Evolutionary conservation across 805 yeast species (phyloP).

Genomic region (Cyberlindnera nakhonratchasimensis): DNA sequence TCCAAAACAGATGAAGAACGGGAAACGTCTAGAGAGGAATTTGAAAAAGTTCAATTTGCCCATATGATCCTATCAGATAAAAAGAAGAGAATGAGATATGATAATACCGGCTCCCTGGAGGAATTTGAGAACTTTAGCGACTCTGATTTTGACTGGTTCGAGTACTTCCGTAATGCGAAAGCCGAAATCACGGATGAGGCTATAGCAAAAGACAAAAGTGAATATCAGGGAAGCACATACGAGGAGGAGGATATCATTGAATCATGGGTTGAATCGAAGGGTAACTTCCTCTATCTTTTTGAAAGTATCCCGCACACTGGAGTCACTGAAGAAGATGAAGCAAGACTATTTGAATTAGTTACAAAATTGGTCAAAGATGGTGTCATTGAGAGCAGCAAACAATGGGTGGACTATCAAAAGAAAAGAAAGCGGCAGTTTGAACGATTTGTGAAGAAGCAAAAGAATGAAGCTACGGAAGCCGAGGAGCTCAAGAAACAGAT

Average conservation of each 20-base stretch:
- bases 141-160: too few relatives aligned
- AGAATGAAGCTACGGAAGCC: conserved; percentile 66
- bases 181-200: conserved; percentile 54
- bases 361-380: conserved; percentile 39
- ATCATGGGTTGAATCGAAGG: conserved; percentile 54
- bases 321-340: conserved; percentile 54
- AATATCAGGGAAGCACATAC: conserved; percentile 60
- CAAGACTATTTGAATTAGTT: conserved; percentile 53
- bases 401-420: conserved; percentile 50
- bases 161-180: conserved; percentile 46
- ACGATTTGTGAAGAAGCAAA: conserved; percentile 47
- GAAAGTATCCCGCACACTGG: conserved; percentile 79
- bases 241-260: conserved; percentile 61
- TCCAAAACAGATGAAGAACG: conserved; percentile 32
- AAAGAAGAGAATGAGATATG: conserved; percentile 53
- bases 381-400: conserved; percentile 35
- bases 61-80: conserved; percentile 65
- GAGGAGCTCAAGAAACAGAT: conserved; percentile 42
- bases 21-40: conserved; percentile 36
- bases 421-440: conserved; percentile 45
- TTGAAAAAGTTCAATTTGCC: conserved; percentile 73
- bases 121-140: conserved; percentile 58
- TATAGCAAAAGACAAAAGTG: conserved; percentile 64
- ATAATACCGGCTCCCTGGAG: conserved; percentile 62
- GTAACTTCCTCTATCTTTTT: conserved; percentile 66